Base-by-base conservation (phyloP, 352 stramenopile genomes). In the Pythium sp. region DNA sequence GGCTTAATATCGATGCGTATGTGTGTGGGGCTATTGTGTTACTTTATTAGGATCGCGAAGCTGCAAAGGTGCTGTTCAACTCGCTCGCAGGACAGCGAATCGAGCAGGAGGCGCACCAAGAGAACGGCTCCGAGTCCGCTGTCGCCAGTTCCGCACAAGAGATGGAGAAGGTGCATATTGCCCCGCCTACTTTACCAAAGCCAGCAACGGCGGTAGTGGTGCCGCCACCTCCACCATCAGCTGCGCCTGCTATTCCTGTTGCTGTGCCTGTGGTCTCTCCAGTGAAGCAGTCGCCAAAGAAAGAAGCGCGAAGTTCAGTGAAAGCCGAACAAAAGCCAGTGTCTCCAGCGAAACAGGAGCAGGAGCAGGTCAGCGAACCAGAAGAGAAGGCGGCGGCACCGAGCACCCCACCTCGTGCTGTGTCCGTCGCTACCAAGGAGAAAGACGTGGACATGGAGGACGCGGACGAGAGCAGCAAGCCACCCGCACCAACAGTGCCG, bases 1-100 rank as follows among this genome's bases (percentile, higher is more conserved):
- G 18, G 12, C 22, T 64, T 24, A 24, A 49, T 22, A 9, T 9
- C 41, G 1, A 49, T 58, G 53, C 15, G 53, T 14, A 58, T n/a
- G 30, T 34, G 15, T 61, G 18, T 6, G 47, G 20, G 47, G 18
- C 26, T 54, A 26, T 11, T 54, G 20, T 61, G 30, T 8, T 61
- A 9, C 51, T n/a, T 24, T 8, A 60, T 15, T 60, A 92, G 87
- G 86, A 97, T 73, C 86, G 87, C 57, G 82, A 96, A 60, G 87
- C 79, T 59, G 81, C 84, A 18, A 78, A 75, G 12, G 78, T 85
- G 53, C 85, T 94, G 62, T 93, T 93, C 70, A 86, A 85, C 68
- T 94, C 89, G 34, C 64, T 88, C 47, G 80, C 89, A 24, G 86
- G 86, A 9, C 84, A 94, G 66, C 75, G 82, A 34, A 78, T 85